A percentile compares a stretch with the other conserved stretches of the same genome.
Evolutionary conservation across 1,284 basidiomycete genomes (phyloP).

Genomic region (Sporisorium graminicola): DNA sequence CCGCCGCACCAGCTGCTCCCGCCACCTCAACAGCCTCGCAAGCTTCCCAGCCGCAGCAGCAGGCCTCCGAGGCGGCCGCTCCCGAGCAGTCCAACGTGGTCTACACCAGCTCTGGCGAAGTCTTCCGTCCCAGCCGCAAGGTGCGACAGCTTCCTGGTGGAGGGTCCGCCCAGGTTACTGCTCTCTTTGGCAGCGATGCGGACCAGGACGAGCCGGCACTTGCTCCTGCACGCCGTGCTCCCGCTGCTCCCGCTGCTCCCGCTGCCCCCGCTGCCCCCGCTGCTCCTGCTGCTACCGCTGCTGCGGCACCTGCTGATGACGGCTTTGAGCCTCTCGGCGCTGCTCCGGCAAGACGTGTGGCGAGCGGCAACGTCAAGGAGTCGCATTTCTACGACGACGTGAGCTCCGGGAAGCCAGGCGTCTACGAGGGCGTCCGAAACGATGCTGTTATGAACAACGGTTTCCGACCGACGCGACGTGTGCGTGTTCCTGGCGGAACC

Average conservation of each 20-base stretch:
- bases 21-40: constrained; percentile 10
- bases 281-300: constrained; percentile 18
- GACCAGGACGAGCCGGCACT: constrained; percentile 37
- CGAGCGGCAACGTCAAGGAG: constrained; percentile 38
- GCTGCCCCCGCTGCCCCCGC: constrained; percentile 20
- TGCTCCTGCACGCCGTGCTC: constrained; percentile 3
- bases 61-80: constrained; percentile 3
- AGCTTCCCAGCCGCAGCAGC: constrained; percentile 14
- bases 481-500: constrained; percentile 56
- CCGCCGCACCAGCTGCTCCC: constrained; percentile 15
- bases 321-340: constrained; percentile 39
- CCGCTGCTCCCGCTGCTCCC: constrained; percentile 11
- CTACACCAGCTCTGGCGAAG: constrained; percentile 57
- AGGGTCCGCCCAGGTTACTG: constrained; percentile 52
- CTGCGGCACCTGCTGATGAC: constrained; percentile 18
- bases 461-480: constrained; percentile 57
- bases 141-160: constrained; percentile 62
- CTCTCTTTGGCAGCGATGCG: constrained; percentile 55
- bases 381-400: constrained; percentile 33
- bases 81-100: constrained; percentile 33
- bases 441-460: constrained; percentile 55
- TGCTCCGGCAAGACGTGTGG: constrained; percentile 31
- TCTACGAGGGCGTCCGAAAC: constrained; percentile 48
- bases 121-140: constrained; percentile 60
- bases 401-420: constrained; percentile 28